phyloP scores from a whole-genome alignment of 2,329 filamentous ascomycete genomes.

The Cladophialophora bantiana region DNA sequence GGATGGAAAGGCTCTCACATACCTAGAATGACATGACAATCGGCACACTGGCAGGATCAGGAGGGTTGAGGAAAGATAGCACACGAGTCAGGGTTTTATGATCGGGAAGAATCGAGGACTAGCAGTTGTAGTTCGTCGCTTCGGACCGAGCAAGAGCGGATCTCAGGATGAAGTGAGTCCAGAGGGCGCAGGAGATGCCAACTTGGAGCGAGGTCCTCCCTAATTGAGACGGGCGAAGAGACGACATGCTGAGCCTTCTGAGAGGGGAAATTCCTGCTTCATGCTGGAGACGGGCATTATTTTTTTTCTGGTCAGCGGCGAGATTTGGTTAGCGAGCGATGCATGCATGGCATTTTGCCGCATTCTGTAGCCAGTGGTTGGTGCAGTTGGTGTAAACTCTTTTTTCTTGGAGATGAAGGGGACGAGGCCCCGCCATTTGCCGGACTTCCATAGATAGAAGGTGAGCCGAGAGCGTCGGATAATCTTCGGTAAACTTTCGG shows the following conservation, averaged over 20 bases:
- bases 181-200: not conserved
- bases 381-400: not conserved
- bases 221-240: slow-evolving; percentile 6
- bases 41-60: not conserved
- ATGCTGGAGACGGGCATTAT: not conserved
- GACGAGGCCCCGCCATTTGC: too few species aligned
- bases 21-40: slow-evolving; percentile 23
- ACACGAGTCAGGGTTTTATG: slow-evolving; percentile 10
- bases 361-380: too few species aligned
- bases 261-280: slow-evolving; percentile 12
- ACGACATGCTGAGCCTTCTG: slow-evolving; percentile 28
- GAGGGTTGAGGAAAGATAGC: slow-evolving; percentile 4
- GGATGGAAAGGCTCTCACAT: slow-evolving; percentile 1
- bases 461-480: not conserved
- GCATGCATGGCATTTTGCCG: not conserved
- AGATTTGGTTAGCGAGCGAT: not conserved
- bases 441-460: too few species aligned
- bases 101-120: slow-evolving; percentile 20
- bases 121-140: slow-evolving; percentile 10
- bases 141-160: slow-evolving; percentile 22
- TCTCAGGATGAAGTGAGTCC: slow-evolving; percentile 11
- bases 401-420: too few species aligned
- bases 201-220: slow-evolving; percentile 5
- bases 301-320: slow-evolving; percentile 9
- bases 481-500: not conserved